These are phyloP conservation scores for Primulina tabacum DNA, from an alignment of 257 asterid species.

Conservation along the genomic window DNA sequence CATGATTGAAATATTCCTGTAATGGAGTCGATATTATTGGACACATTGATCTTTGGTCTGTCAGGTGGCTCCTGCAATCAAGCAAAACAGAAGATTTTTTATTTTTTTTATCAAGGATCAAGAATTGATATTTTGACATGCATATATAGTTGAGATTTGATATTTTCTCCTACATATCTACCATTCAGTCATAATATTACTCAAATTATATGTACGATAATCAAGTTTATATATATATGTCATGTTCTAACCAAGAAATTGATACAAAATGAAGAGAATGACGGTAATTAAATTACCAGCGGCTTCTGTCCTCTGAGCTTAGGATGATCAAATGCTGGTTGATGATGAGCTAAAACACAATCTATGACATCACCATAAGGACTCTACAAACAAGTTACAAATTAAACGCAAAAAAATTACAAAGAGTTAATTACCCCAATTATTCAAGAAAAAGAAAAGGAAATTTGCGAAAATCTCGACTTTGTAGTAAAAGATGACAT, in stretches of 20 bases:
- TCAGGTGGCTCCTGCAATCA: conserved; percentile 67
- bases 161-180: not conserved
- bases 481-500: too few species aligned
- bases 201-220: too few species aligned
- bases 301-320: conserved; percentile 83
- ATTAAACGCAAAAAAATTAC: not conserved
- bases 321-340: conserved; percentile 97
- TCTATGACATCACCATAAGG: conserved; percentile 82
- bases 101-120: not conserved
- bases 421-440: not conserved
- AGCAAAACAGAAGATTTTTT: conserved; percentile 19
- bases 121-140: not conserved
- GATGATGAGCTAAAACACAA: conserved; percentile 79
- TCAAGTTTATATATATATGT: too few species aligned
- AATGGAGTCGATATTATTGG: conserved; percentile 26
- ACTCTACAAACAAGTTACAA: conserved; percentile 48
- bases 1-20: conserved; percentile 49
- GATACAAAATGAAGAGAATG: too few species aligned
- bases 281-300: conserved; percentile 41
- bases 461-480: not conserved
- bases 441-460: not conserved
- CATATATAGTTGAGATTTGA: not conserved
- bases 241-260: too few species aligned
- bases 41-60: conserved; percentile 60
- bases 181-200: too few species aligned